Conservation (phyloP, 1,284 basidiomycete species). For the Mycena citricolor region DNA sequence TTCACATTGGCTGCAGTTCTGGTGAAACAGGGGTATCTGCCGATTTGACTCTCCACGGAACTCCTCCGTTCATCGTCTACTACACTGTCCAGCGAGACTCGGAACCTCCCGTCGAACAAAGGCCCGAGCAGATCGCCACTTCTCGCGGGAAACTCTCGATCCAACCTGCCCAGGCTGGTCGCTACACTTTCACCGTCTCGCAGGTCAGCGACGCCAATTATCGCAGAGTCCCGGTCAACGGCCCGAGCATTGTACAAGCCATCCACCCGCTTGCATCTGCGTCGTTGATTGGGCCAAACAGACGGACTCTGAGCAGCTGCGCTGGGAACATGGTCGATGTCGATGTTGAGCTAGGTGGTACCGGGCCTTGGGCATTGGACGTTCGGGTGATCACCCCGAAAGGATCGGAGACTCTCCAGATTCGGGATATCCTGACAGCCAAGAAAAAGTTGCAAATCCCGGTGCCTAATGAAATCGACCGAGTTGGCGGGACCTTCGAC, state of each 20-base stretch:
- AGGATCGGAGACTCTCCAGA: constrained; percentile 56
- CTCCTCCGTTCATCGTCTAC: constrained; percentile 84
- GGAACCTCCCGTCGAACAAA: constrained; percentile 56
- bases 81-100: constrained; percentile 77
- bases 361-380: constrained; percentile 85
- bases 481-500: constrained; percentile 77
- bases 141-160: constrained; percentile 85
- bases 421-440: constrained; percentile 56
- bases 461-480: constrained; percentile 66
- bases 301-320: constrained; percentile 67
- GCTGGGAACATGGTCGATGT: constrained; percentile 73
- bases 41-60: constrained; percentile 84
- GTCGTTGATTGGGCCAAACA: constrained; percentile 59
- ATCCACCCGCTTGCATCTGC: constrained; percentile 88
- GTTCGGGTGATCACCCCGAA: constrained; percentile 74
- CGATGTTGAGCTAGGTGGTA: constrained; percentile 83
- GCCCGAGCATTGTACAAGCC: constrained; percentile 77
- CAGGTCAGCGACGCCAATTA: constrained; percentile 87
- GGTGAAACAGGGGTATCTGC: constrained; percentile 93
- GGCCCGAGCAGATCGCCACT: constrained; percentile 38
- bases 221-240: constrained; percentile 66
- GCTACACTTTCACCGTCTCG: constrained; percentile 85
- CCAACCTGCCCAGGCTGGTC: constrained; percentile 86
- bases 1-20: constrained; percentile 54
- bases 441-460: constrained; percentile 62